Evolutionary conservation across 2,329 filamentous ascomycete genomes (phyloP), one percentile per base, ranked within the genome.

Genomic region (Nemania sp.): DNA sequence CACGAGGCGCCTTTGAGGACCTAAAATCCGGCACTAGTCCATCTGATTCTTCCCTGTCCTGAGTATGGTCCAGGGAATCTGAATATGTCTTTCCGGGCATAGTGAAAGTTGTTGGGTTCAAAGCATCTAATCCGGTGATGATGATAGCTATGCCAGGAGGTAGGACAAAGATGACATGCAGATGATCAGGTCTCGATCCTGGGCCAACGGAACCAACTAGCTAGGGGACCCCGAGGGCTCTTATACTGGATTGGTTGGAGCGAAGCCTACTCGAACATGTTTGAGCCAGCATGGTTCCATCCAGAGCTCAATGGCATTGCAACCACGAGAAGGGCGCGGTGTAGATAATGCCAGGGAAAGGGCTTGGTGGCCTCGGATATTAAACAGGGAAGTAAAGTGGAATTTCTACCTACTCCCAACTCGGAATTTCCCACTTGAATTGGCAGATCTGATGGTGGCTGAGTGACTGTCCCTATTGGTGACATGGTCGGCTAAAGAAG

Each of bases 311-410:
- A 43, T 26, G 26, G 3, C 41, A 54, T 20, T 3, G 2, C 4
- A 13, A 41, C 47, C 27, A 10, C 11, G 18, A 4, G 32, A 20
- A 24, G 2, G n/a, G 11, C 20, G n/a, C 26, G 18, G 11, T 15
- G 8, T 27, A 29, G 49, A 27, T 13, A 53, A 43, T 53, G n/a
- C 32, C n/a, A 62, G 24, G 35, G 43, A 38, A 35, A 24, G 6
- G 5, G 6, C 20, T 32, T 20, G 27, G 43, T 32, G 55, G 55
- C 55, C 66, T 60, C 56, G 24, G 20, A 56, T 8, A 11, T 26
- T 3, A 24, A 26, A 51, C 47, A 45, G 57, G 49, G 49, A 18
- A 15, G 13, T 7, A 18, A 68, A 59, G 55, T 63, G 67, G 64
- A 64, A 67, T 49, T 64, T 56, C 54, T 20, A 56, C 20, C 26